These are phyloP conservation scores for Phylloporus sp. DNA, from an alignment of 768 basidiomycete species.

Conservation along the genomic window DNA sequence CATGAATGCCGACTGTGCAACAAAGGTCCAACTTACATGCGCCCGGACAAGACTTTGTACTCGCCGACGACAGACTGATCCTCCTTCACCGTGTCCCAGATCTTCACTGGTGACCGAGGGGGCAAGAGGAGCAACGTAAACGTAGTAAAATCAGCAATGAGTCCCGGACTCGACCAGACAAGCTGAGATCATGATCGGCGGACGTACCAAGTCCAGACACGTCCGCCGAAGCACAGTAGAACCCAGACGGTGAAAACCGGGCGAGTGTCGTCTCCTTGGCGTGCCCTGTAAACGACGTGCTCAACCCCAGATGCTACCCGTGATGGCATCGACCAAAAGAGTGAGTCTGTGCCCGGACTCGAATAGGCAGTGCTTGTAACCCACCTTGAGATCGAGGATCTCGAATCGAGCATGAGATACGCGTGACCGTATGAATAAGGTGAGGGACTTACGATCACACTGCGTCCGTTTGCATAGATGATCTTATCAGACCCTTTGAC, in stretches of 20 bases:
- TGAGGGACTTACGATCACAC: constrained; percentile 67
- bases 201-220: constrained; percentile 66
- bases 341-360: not conserved
- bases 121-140: not conserved
- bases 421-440: not conserved
- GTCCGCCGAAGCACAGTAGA: constrained; percentile 93
- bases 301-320: constrained; percentile 57
- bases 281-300: constrained; percentile 72
- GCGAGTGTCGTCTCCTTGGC: constrained; percentile 84
- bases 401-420: constrained; percentile 27
- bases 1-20: not conserved
- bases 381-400: constrained; percentile 81
- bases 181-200: not conserved
- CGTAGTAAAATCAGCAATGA: not conserved
- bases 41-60: constrained; percentile 68
- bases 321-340: not conserved
- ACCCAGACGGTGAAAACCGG: constrained; percentile 87
- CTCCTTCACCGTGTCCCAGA: constrained; percentile 91
- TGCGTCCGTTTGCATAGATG: constrained; percentile 79
- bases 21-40: constrained; percentile 45
- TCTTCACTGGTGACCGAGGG: constrained; percentile 48
- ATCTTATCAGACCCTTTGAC: constrained; percentile 54
- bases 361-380: constrained; percentile 13
- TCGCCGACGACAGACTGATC: constrained; percentile 81
- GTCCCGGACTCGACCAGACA: not conserved